phyloP scores from a whole-genome alignment of 1,139 yeast genomes.

The Geotrichum restrictum region DNA sequence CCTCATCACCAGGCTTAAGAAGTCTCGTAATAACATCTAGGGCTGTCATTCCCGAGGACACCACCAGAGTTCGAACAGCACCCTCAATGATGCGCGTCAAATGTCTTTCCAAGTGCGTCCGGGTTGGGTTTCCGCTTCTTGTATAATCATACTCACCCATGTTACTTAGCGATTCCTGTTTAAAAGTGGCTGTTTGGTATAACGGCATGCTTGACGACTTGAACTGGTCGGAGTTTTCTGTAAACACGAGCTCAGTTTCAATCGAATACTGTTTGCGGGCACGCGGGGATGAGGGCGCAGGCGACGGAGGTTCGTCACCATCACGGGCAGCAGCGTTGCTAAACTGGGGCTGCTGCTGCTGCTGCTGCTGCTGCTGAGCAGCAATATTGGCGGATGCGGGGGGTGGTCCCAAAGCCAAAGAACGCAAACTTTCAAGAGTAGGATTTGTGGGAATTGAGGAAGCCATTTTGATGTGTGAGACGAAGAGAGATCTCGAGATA shows the following conservation, averaged over 20 bases:
- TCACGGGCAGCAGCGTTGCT: slow-evolving; percentile 22
- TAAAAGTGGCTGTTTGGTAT: slow-evolving; percentile 90
- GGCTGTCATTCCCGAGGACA: slow-evolving; percentile 90
- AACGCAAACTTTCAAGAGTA: neutral
- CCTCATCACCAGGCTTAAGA: slow-evolving; percentile 73
- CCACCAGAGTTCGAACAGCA: slow-evolving; percentile 71
- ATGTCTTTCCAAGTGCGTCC: slow-evolving; percentile 74
- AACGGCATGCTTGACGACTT: slow-evolving; percentile 84
- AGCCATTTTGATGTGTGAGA: neutral
- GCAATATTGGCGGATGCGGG: neutral
- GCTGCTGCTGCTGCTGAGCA: neutral
- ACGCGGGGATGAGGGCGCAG: slow-evolving; percentile 40
- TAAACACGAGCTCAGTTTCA: slow-evolving; percentile 72
- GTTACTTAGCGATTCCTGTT: slow-evolving; percentile 67
- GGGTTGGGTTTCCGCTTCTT: slow-evolving; percentile 90
- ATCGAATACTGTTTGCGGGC: slow-evolving; percentile 37
- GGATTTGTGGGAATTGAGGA: neutral
- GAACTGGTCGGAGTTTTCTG: slow-evolving; percentile 65
- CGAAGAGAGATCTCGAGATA: neutral
- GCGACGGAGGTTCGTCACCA: slow-evolving; percentile 38
- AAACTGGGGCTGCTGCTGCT: slow-evolving; percentile 7
- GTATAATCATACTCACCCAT: slow-evolving; percentile 90
- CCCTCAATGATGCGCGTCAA: slow-evolving; percentile 65
- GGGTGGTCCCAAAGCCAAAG: neutral
- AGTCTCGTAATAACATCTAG: slow-evolving; percentile 75